Evolutionary conservation across 1,284 basidiomycete species (phyloP).

Genomic region (Chalciporus sp.): DNA sequence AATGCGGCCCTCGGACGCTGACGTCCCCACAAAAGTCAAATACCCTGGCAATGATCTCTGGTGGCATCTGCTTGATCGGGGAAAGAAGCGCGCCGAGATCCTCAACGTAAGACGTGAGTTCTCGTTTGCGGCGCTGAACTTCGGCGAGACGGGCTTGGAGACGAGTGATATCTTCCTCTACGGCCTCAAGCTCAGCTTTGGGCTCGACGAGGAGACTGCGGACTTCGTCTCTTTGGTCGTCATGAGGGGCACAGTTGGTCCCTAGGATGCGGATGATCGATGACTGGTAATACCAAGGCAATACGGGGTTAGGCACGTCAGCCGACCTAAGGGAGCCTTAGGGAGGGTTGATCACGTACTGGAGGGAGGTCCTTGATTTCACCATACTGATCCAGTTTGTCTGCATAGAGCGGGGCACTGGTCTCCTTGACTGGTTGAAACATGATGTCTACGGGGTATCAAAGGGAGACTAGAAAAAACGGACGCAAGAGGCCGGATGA

Average conservation of each 20-base stretch:
- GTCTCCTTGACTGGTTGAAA: constrained; percentile 25
- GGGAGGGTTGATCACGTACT: too few relatives aligned
- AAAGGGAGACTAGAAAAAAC: not conserved
- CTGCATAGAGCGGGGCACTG: constrained; percentile 23
- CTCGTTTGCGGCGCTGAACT: constrained; percentile 30
- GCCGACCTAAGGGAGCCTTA: too few relatives aligned
- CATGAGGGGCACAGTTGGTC: constrained; percentile 28
- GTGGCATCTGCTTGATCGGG: constrained; percentile 35
- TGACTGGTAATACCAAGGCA: constrained; percentile 15
- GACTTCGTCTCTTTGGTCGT: constrained; percentile 32
- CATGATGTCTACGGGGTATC: constrained; percentile 9
- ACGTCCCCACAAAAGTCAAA: constrained; percentile 36
- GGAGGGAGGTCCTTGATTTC: constrained; percentile 33
- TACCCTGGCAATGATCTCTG: constrained; percentile 35
- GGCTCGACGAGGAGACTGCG: constrained; percentile 27
- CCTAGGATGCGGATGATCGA: constrained; percentile 33
- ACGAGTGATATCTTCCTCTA: constrained; percentile 29
- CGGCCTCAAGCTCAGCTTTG: constrained; percentile 27
- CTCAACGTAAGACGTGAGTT: constrained; percentile 32
- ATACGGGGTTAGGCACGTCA: not conserved
- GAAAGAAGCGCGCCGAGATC: constrained; percentile 35
- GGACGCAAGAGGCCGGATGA: not conserved
- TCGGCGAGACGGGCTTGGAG: constrained; percentile 33
- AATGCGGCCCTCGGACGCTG: constrained; percentile 29
- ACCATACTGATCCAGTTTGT: constrained; percentile 29